Percentiles rank a stretch among this genome's conserved stretches.
phyloP scores from a whole-genome alignment of 2,329 filamentous ascomycete genomes.

The Hymenoscyphus scutula region DNA sequence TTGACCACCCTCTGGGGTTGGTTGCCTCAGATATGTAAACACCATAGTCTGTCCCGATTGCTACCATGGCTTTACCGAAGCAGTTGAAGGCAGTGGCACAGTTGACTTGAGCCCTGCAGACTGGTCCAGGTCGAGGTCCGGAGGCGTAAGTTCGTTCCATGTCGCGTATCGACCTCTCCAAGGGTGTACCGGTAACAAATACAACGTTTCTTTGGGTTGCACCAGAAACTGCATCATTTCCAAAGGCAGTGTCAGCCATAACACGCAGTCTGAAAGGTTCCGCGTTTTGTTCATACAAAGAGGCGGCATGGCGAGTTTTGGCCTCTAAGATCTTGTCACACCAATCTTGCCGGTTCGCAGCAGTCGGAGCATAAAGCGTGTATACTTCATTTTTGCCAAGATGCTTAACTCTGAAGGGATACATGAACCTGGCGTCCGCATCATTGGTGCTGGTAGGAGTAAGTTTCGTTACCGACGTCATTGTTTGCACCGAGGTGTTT shows the following conservation, averaged over 20 bases:
- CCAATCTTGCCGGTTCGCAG: conserved; percentile 79
- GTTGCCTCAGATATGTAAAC: conserved; percentile 86
- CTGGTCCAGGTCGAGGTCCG: conserved; percentile 67
- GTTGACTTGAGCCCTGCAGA: conserved; percentile 85
- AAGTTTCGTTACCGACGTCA: conserved; percentile 44
- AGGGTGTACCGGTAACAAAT: conserved; percentile 82
- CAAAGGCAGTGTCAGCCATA: conserved; percentile 88
- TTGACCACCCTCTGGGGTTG: conserved; percentile 87
- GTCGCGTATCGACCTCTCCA: conserved; percentile 87
- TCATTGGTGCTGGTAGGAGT: conserved; percentile 49
- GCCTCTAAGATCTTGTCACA: conserved; percentile 91
- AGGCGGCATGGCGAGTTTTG: conserved; percentile 88
- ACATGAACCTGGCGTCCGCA: conserved; percentile 53
- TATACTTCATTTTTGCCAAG: conserved; percentile 85
- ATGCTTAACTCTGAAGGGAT: conserved; percentile 94
- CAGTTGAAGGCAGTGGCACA: conserved; percentile 89
- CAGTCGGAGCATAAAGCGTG: conserved; percentile 79
- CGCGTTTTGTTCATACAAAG: conserved; percentile 86
- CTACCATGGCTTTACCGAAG: conserved; percentile 81
- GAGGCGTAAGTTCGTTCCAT: conserved; percentile 76
- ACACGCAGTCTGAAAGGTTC: conserved; percentile 92
- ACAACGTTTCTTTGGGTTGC: conserved; percentile 63
- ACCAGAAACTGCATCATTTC: conserved; percentile 64
- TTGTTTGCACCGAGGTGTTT: conserved; percentile 60
- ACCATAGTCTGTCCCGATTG: conserved; percentile 91